Conservation (phyloP, 352 stramenopile species). For the Phytophthora pisi region DNA sequence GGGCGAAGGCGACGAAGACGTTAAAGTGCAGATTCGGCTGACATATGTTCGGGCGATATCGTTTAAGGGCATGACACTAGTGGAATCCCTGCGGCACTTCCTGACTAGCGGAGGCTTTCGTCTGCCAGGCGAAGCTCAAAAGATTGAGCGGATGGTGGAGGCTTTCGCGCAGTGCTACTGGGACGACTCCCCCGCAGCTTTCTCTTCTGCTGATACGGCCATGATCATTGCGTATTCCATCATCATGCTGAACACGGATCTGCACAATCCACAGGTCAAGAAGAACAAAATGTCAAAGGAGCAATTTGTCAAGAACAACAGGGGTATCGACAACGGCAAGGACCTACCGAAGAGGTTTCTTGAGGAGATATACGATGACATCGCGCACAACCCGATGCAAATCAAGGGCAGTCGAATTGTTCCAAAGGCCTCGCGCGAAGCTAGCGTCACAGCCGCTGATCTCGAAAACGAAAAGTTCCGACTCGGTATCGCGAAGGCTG, state of each 20-base stretch:
- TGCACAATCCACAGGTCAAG: constrained; percentile 91
- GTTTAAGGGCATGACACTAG: constrained; percentile 97
- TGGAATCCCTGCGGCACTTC: constrained; percentile 96
- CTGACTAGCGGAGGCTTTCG: constrained; percentile 97
- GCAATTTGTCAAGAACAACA: constrained; percentile 98
- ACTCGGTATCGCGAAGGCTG: constrained; percentile 65
- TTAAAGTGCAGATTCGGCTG: constrained; percentile 93
- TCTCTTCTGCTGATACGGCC: constrained; percentile 82
- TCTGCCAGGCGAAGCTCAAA: constrained; percentile 97
- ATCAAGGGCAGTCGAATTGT: constrained; percentile 82
- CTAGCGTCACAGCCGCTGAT: constrained; percentile 46
- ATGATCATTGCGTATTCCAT: constrained; percentile 93
- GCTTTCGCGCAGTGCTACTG: constrained; percentile 98
- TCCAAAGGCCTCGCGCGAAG: constrained; percentile 48
- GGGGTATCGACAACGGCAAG: constrained; percentile 91
- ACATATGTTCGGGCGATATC: constrained; percentile 96
- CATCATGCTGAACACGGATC: constrained; percentile 92
- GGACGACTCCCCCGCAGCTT: constrained; percentile 90
- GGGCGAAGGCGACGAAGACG: constrained; percentile 90
- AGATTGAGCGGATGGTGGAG: constrained; percentile 98
- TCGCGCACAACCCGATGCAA: constrained; percentile 92
- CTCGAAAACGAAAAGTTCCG: constrained; percentile 84
- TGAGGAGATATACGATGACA: constrained; percentile 96
- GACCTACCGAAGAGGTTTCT: constrained; percentile 93
- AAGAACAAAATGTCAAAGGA: constrained; percentile 97